These are phyloP conservation scores for Saccharomyces jurei DNA, from an alignment of 805 yeast genomes.

Conservation along the genomic window DNA sequence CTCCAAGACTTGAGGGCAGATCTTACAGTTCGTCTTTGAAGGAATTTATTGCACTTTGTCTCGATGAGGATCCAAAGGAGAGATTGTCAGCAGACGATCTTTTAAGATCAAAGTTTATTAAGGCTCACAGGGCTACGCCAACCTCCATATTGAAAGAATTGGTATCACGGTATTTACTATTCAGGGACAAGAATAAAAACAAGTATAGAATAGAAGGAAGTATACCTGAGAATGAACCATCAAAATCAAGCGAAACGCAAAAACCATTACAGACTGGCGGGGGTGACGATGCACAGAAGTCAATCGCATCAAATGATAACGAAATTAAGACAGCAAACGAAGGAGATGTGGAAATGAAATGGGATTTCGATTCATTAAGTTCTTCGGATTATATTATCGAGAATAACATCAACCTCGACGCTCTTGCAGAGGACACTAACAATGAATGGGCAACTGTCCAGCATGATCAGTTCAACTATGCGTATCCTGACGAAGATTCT, in stretches of 20 bases:
- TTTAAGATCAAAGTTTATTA: constrained; percentile 64
- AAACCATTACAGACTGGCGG: constrained; percentile 6
- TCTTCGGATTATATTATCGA: constrained; percentile 66
- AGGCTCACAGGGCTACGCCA: constrained; percentile 50
- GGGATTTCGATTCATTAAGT: constrained; percentile 86
- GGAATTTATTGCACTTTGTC: constrained; percentile 82
- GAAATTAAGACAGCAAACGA: constrained; percentile 10
- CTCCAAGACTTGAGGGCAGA: constrained; percentile 89
- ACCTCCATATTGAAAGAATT: constrained; percentile 62
- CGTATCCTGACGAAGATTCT: constrained; percentile 30
- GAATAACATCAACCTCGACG: constrained; percentile 48
- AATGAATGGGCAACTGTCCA: constrained; percentile 21
- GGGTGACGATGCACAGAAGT: neutral
- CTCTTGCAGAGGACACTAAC: constrained; percentile 25
- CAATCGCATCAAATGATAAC: constrained; percentile 1
- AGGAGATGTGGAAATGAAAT: constrained; percentile 46
- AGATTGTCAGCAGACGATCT: constrained; percentile 84
- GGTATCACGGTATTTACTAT: constrained; percentile 59
- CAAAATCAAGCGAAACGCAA: constrained; percentile 5
- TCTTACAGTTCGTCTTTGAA: constrained; percentile 68
- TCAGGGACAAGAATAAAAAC: constrained; percentile 61
- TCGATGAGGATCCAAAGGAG: constrained; percentile 88
- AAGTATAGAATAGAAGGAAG: constrained; percentile 36
- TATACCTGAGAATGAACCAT: constrained; percentile 24
- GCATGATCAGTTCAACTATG: constrained; percentile 22